phyloP scores from a whole-genome alignment of 2,329 filamentous ascomycete genomes.

The Westerdykella sp. region DNA sequence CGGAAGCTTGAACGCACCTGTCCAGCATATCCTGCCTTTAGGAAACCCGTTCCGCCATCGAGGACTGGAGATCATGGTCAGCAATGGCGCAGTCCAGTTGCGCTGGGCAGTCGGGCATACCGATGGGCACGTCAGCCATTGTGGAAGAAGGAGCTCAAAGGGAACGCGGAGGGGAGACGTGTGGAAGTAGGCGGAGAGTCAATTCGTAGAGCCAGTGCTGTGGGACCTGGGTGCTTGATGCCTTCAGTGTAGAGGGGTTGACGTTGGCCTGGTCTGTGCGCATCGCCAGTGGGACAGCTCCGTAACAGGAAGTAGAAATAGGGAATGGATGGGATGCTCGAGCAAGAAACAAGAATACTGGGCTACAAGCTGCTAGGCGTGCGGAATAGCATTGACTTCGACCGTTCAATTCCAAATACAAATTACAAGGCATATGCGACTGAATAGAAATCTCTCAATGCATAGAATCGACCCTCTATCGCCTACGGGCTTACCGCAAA shows the following conservation, averaged over 20 bases:
- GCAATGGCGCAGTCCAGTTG: conserved; percentile 10
- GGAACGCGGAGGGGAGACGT: conserved; percentile 4
- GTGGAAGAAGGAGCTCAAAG: conserved; percentile 16
- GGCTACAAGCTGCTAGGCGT: no score
- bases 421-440: no score
- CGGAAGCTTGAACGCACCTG: conserved; percentile 50
- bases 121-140: conserved; percentile 48
- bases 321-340: background rate
- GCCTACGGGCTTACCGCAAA: no score
- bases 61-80: conserved; percentile 60
- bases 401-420: no score
- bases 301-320: background rate
- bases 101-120: conserved; percentile 26
- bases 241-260: conserved; percentile 19
- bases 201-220: conserved; percentile 7
- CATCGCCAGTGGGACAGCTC: conserved; percentile 4
- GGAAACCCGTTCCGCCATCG: conserved; percentile 98
- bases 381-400: no score
- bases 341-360: no score
- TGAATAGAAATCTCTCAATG: no score
- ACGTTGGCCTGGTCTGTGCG: conserved; percentile 26
- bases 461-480: no score
- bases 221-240: conserved; percentile 3
- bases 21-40: conserved; percentile 98
- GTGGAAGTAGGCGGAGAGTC: conserved; percentile 8